Percentiles rank a stretch among this genome's conserved stretches.
Conservation (phyloP, 2,329 filamentous ascomycete species). For the Chrysosphaeria jannelii region DNA sequence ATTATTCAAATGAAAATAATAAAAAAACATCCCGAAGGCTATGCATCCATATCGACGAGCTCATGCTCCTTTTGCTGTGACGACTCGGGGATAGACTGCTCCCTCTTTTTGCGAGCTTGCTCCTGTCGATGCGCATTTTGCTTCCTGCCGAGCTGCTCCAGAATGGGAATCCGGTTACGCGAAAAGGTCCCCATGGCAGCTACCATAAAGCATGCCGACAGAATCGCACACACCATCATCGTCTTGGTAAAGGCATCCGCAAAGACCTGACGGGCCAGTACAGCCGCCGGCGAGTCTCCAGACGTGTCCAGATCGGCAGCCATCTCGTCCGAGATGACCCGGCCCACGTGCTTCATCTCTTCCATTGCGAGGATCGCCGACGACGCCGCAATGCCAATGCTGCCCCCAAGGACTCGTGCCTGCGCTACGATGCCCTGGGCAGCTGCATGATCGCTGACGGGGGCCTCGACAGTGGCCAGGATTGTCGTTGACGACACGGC, state of each 20-base stretch:
- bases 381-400: slow-evolving; percentile 21
- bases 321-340: slow-evolving; percentile 7
- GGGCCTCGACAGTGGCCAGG: slow-evolving; percentile 12
- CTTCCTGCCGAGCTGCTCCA: too few species aligned
- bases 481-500: slow-evolving; percentile 17
- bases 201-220: slow-evolving; percentile 13
- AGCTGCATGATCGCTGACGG: slow-evolving; percentile 13
- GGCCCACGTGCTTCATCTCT: slow-evolving; percentile 7
- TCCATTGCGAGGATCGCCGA: slow-evolving; percentile 14
- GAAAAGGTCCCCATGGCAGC: slow-evolving; percentile 12
- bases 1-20: too few species aligned
- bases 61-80: too few species aligned
- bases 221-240: slow-evolving; percentile 10
- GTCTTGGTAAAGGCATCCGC: slow-evolving; percentile 10
- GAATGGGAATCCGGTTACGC: too few species aligned
- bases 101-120: too few species aligned
- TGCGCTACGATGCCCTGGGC: slow-evolving; percentile 23
- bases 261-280: slow-evolving; percentile 11
- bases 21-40: too few species aligned
- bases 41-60: too few species aligned
- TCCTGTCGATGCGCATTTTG: too few species aligned
- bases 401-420: slow-evolving; percentile 19
- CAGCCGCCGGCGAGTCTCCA: slow-evolving; percentile 6
- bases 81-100: too few species aligned
- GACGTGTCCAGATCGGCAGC: slow-evolving; percentile 5